These are phyloP conservation scores for Gracilariopsis chorda DNA, from an alignment of 23 red algal genomes.

Conservation along the genomic window DNA sequence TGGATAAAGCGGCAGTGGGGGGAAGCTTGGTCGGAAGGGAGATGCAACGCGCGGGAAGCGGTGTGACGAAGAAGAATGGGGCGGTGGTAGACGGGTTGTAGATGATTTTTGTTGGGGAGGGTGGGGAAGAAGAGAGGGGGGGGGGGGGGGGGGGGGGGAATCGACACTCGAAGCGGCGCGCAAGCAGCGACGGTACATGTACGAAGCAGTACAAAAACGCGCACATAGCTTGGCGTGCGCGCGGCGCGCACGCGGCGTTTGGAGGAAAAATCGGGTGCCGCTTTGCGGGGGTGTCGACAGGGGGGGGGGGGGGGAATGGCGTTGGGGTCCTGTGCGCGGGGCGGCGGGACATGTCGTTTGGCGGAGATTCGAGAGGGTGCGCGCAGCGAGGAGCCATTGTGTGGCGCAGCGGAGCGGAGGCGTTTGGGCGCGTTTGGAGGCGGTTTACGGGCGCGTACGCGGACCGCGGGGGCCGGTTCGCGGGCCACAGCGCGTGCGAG, in stretches of 20 bases:
- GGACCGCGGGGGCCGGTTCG: background rate
- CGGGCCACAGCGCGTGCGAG: background rate
- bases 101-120: background rate
- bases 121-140: background rate
- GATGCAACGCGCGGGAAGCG: too few relatives aligned
- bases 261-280: background rate
- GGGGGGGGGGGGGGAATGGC: too few relatives aligned
- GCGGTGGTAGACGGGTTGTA: too few relatives aligned
- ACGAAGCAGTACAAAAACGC: background rate
- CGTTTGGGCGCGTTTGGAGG: background rate
- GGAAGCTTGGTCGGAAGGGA: too few relatives aligned
- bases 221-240: background rate
- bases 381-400: too few relatives aligned
- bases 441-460: background rate
- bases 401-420: background rate
- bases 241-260: background rate
- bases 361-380: too few relatives aligned
- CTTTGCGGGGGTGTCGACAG: too few relatives aligned
- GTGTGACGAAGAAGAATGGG: too few relatives aligned
- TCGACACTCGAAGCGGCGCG: background rate
- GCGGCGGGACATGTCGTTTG: too few relatives aligned
- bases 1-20: too few relatives aligned
- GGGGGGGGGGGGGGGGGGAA: background rate
- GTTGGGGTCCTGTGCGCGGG: too few relatives aligned
- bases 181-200: background rate